These are phyloP conservation scores for Claviceps paspali DNA, from an alignment of 2,329 filamentous ascomycete genomes.

Conservation along the genomic window DNA sequence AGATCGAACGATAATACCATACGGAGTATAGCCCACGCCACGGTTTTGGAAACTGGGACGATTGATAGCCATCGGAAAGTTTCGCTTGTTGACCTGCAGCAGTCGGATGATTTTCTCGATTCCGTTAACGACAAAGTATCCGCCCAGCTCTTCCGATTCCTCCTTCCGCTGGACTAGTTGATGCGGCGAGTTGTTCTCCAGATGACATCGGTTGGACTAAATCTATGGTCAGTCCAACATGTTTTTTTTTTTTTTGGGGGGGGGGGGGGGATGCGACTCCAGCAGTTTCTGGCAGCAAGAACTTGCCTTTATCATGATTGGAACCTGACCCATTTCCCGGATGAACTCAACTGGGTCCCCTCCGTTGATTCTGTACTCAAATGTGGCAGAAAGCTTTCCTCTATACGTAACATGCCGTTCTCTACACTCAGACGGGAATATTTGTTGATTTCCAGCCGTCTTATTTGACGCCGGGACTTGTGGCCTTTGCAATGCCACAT, in stretches of 20 bases:
- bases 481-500: slow-evolving; percentile 71
- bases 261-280: no score
- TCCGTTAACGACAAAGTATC: slow-evolving; percentile 95
- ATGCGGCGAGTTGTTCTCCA: slow-evolving; percentile 71
- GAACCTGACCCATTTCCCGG: slow-evolving; percentile 75
- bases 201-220: slow-evolving; percentile 77
- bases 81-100: slow-evolving; percentile 76
- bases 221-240: not conserved
- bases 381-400: slow-evolving; percentile 65
- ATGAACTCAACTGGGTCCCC: slow-evolving; percentile 70
- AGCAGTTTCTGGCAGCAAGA: not conserved
- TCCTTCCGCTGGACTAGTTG: slow-evolving; percentile 77
- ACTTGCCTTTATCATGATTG: slow-evolving; percentile 79
- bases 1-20: slow-evolving; percentile 79
- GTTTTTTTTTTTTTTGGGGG: not conserved
- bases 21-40: slow-evolving; percentile 75
- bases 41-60: slow-evolving; percentile 80
- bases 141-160: slow-evolving; percentile 88
- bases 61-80: slow-evolving; percentile 89
- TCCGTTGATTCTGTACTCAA: slow-evolving; percentile 79
- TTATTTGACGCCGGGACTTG: slow-evolving; percentile 71
- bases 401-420: slow-evolving; percentile 87
- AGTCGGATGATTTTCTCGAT: slow-evolving; percentile 94
- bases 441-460: slow-evolving; percentile 66
- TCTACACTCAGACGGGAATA: slow-evolving; percentile 83